Evolutionary conservation across 169 alveolate genomes (phyloP), one percentile per base, ranked within the genome.

Genomic region (Plasmodium falciparum): DNA sequence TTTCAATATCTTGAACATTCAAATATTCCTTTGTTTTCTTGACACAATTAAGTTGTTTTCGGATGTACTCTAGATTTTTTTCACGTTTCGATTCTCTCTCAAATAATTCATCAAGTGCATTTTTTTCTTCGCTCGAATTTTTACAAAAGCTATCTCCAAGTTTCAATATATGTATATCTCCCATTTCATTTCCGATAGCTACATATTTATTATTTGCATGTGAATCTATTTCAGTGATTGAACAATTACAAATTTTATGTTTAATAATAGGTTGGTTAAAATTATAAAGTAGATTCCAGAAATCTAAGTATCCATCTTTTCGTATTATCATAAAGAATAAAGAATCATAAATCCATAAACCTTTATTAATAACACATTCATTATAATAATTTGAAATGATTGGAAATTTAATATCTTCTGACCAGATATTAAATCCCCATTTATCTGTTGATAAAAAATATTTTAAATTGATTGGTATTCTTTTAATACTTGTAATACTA

Each of bases 391-490:
- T 83, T 2, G 91, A 83, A 24, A 83, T 83, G 0, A 83, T 83
- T 2, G 91, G 91, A 58, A 69, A 83, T 56, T 83, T 83, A 12
- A 83, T 69, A 17, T 83, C 91, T 69, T 83, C 91, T 3, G 91
- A 83, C 91, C 91, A 83, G 39, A 83, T 83, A 49, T 83, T 83
- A 58, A 83, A 83, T 20, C 91, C 91, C 91, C 91, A 83, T 58
- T 83, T 83, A 20, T 83, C 91, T 6, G 91, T 83, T 1, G 91
- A 54, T 52, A 83, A 63, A 47, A 83, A 83, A 22, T 83, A 83
- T 50, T 83, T 83, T 43, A 83, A 58, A 69, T 83, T 83, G 3
- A 83, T 69, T 1, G 91, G 83, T n/a, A 83, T 70, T 20, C 91
- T 69, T 50, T 69, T 83, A 22, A 83, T 69, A 43, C 91, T 83